phyloP scores from a whole-genome alignment of 164 flowering plant genomes.

The Protea cynaroides region DNA sequence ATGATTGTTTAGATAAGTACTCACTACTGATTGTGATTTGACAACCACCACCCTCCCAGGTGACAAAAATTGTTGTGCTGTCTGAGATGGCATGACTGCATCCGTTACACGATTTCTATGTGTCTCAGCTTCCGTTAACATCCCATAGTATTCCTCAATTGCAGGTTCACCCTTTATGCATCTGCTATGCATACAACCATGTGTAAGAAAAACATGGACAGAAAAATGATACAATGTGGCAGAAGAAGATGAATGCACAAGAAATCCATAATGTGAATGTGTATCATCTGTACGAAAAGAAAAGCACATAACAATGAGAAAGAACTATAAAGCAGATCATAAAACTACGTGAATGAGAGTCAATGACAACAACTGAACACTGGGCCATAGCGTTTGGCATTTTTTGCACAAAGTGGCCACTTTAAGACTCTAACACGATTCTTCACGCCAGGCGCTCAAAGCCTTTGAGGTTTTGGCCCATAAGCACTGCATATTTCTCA shows the following conservation, averaged over 20 bases:
- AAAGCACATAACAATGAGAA: neutral
- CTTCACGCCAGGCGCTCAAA: too few relatives aligned
- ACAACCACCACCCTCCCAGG: conserved; percentile 89
- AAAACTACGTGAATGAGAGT: too few relatives aligned
- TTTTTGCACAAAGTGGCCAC: too few relatives aligned
- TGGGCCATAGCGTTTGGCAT: too few relatives aligned
- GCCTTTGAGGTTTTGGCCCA: too few relatives aligned
- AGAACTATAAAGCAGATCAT: neutral
- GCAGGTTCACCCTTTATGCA: conserved; percentile 95
- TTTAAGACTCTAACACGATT: too few relatives aligned
- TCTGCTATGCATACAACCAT: conserved; percentile 36
- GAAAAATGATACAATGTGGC: neutral
- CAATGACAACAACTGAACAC: too few relatives aligned
- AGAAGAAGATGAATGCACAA: neutral
- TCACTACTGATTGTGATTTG: conserved; percentile 77
- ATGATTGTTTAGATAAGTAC: conserved; percentile 20
- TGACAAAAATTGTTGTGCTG: conserved; percentile 48
- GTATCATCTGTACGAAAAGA: neutral
- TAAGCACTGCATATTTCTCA: too few relatives aligned
- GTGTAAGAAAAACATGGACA: neutral
- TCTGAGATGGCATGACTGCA: conserved; percentile 60
- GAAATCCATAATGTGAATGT: neutral
- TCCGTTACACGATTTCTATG: conserved; percentile 40
- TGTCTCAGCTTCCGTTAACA: conserved; percentile 62
- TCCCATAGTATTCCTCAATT: conserved; percentile 88